A percentile compares a stretch with the other conserved stretches of the same genome.
phyloP scores from a whole-genome alignment of 768 basidiomycete genomes.

The Rhizopogon vinicolor region DNA sequence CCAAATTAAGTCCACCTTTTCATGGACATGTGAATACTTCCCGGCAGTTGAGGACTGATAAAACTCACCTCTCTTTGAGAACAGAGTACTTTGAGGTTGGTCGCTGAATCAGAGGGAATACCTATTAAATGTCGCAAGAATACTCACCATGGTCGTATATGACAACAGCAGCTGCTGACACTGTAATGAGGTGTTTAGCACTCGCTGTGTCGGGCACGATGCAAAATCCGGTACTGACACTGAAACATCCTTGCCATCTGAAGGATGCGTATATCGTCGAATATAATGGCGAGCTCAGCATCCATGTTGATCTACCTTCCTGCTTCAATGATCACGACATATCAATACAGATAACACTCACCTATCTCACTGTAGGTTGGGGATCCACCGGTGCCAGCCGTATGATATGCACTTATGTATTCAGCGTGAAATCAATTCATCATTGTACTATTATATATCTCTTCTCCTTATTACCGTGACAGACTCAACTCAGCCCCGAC shows the following conservation, averaged over 20 bases:
- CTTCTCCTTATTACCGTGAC: background rate
- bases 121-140: background rate
- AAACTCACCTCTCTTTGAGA: background rate
- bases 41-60: background rate
- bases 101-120: background rate
- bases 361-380: background rate
- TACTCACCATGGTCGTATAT: slow-evolving; percentile 5
- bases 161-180: slow-evolving; percentile 2
- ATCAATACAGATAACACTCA: background rate
- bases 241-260: slow-evolving; percentile 4
- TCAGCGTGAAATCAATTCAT: background rate
- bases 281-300: background rate
- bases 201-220: background rate
- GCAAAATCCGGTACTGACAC: background rate
- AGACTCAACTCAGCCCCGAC: background rate
- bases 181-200: background rate
- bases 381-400: too few species aligned
- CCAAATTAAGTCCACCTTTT: slow-evolving; percentile 7
- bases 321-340: background rate
- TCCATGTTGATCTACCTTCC: slow-evolving; percentile 1
- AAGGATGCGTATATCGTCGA: slow-evolving; percentile 3
- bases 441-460: background rate
- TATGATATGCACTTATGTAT: background rate
- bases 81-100: background rate
- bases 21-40: background rate